Percentiles rank a stretch among this genome's conserved stretches.
These are phyloP conservation scores for Nasturtium officinale DNA, from an alignment of 345 rosid species.

Conservation along the genomic window DNA sequence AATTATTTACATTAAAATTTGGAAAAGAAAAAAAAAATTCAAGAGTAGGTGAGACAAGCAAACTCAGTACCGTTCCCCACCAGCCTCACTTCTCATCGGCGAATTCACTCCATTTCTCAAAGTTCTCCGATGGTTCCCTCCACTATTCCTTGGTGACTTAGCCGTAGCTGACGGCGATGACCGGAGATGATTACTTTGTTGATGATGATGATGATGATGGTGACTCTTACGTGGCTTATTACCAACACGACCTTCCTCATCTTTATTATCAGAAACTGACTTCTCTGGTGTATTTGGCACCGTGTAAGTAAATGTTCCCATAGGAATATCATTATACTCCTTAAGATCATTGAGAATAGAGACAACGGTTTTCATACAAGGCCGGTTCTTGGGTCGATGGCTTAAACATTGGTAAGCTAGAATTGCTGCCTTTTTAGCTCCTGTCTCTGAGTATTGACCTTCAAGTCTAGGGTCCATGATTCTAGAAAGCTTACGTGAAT, in stretches of 20 bases:
- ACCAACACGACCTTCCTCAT: conserved; percentile 38
- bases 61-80: conserved; percentile 43
- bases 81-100: conserved; percentile 48
- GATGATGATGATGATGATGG: conserved; percentile 26
- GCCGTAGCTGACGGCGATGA: conserved; percentile 38
- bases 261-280: conserved; percentile 24
- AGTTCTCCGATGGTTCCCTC: conserved; percentile 39
- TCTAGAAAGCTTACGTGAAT: conserved; percentile 62
- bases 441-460: conserved; percentile 82
- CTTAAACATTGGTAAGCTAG: conserved; percentile 83
- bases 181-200: conserved; percentile 37
- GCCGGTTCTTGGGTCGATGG: conserved; percentile 77
- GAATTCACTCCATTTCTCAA: conserved; percentile 47
- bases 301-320: conserved; percentile 66
- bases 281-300: conserved; percentile 52
- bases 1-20: conserved; percentile 19
- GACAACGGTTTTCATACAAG: conserved; percentile 67
- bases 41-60: conserved; percentile 18
- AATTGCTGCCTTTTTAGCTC: conserved; percentile 75
- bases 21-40: not conserved
- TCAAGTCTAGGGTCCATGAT: conserved; percentile 91
- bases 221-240: conserved; percentile 45
- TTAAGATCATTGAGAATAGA: conserved; percentile 61
- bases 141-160: conserved; percentile 34
- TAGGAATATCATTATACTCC: conserved; percentile 56